Evolutionary conservation across 768 basidiomycete genomes (phyloP).

Genomic region (Lactarius deliciosus): DNA sequence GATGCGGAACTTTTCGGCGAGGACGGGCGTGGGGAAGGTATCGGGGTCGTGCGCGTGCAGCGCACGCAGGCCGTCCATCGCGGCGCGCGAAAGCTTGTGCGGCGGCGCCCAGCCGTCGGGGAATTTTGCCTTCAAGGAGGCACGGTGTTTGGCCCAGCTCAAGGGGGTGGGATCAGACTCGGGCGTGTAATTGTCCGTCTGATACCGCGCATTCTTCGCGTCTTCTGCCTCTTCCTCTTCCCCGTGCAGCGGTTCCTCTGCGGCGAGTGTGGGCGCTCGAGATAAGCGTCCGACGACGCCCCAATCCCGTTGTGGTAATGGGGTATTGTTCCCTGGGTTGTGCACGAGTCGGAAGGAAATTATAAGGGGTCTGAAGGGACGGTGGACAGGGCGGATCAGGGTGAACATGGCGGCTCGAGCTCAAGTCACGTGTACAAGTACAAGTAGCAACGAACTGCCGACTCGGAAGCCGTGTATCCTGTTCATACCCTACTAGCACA

Average conservation of each 20-base stretch:
- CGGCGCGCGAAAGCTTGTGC: slow-evolving; percentile 50
- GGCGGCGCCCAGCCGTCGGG: slow-evolving; percentile 51
- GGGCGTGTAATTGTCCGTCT: slow-evolving; percentile 26
- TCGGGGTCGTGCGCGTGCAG: slow-evolving; percentile 46
- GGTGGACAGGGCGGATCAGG: background rate
- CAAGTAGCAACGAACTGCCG: background rate
- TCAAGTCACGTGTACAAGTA: background rate
- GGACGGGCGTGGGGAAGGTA: slow-evolving; percentile 41
- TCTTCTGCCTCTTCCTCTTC: slow-evolving; percentile 14
- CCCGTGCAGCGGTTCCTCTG: background rate
- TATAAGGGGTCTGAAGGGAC: background rate
- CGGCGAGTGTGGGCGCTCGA: slow-evolving; percentile 17
- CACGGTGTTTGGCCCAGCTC: slow-evolving; percentile 35
- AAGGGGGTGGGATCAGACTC: slow-evolving; percentile 31
- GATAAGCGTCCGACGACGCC: slow-evolving; percentile 21
- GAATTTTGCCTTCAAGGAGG: slow-evolving; percentile 37
- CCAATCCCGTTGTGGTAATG: slow-evolving; percentile 23
- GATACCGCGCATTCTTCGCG: slow-evolving; percentile 20
- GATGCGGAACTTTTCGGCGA: slow-evolving; percentile 50
- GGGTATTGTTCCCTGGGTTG: background rate
- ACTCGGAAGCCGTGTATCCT: background rate
- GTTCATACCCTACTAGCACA: background rate
- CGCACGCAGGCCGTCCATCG: slow-evolving; percentile 50
- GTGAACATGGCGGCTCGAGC: slow-evolving; percentile 12
- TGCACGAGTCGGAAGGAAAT: background rate